Evolutionary conservation across 805 yeast genomes (phyloP).

Genomic region (Candida peoriensis): DNA sequence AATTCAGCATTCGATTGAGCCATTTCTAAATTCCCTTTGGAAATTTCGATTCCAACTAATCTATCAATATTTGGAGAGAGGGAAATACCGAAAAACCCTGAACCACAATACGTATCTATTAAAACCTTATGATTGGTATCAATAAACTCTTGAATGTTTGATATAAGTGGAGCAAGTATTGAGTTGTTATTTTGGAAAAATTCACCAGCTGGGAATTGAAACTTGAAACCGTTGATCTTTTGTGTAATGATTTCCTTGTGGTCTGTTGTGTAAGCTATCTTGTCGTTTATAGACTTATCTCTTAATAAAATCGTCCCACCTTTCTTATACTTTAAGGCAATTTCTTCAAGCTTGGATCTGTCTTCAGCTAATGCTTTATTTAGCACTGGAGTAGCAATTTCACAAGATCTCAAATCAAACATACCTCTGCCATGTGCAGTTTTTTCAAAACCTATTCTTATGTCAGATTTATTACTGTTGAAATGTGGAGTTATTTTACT

Average conservation of each 20-base stretch:
- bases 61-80: conserved; percentile 66
- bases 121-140: conserved; percentile 49
- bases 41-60: conserved; percentile 89
- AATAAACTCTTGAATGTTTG: conserved; percentile 66
- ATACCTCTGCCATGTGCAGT: conserved; percentile 43
- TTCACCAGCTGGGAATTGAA: conserved; percentile 91
- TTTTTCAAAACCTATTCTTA: conserved; percentile 72
- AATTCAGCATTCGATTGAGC: conserved; percentile 74
- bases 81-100: conserved; percentile 86
- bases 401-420: conserved; percentile 85
- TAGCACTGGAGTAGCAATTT: conserved; percentile 79
- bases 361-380: conserved; percentile 68
- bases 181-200: conserved; percentile 94
- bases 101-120: conserved; percentile 97
- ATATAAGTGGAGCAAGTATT: conserved; percentile 79
- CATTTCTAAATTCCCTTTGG: conserved; percentile 82
- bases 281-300: conserved; percentile 53
- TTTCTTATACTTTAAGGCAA: conserved; percentile 44
- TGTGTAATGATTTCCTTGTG: conserved; percentile 74
- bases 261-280: conserved; percentile 61
- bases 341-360: conserved; percentile 44
- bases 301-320: conserved; percentile 89
- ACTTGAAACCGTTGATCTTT: conserved; percentile 59
- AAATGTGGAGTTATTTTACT: conserved; percentile 96
- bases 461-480: conserved; percentile 55